These are phyloP conservation scores for Narthecium ossifragum DNA, from an alignment of 106 monocot species.

Conservation along the genomic window DNA sequence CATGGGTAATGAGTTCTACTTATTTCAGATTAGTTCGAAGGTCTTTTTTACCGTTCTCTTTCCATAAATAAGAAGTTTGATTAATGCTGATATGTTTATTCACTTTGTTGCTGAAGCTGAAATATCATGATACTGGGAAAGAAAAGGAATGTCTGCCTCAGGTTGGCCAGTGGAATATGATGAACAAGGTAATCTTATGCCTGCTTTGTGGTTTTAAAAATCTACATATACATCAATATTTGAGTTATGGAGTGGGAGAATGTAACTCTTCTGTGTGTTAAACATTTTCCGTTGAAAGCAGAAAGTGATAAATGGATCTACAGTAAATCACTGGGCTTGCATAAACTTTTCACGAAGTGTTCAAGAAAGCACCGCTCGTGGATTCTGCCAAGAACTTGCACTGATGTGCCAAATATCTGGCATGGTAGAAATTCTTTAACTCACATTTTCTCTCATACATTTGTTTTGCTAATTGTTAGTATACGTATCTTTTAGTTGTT, in stretches of 20 bases:
- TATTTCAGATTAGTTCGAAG: too few relatives aligned
- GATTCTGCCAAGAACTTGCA: constrained; percentile 81
- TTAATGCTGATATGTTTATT: background rate
- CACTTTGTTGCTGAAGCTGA: constrained; percentile 39
- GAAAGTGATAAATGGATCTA: constrained; percentile 91
- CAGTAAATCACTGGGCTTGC: constrained; percentile 82
- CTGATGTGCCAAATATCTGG: constrained; percentile 85
- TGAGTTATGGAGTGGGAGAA: too few relatives aligned
- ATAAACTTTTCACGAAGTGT: constrained; percentile 83
- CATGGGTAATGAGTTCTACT: constrained; percentile 56
- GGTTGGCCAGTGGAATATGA: constrained; percentile 97
- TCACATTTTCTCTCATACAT: too few relatives aligned
- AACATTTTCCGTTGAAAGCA: constrained; percentile 16
- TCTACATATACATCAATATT: too few relatives aligned
- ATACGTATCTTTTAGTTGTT: too few relatives aligned
- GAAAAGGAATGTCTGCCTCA: constrained; percentile 90
- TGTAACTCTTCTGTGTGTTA: too few relatives aligned
- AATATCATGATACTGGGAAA: constrained; percentile 81
- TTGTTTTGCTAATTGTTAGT: too few relatives aligned
- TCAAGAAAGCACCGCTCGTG: constrained; percentile 64
- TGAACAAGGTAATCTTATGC: constrained; percentile 62
- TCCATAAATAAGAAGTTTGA: background rate
- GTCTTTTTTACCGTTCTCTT: background rate
- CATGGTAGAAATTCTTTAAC: too few relatives aligned
- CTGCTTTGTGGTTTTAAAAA: background rate